These are phyloP conservation scores for Globisporangium parvum DNA, from an alignment of 352 stramenopile genomes.

Conservation along the genomic window DNA sequence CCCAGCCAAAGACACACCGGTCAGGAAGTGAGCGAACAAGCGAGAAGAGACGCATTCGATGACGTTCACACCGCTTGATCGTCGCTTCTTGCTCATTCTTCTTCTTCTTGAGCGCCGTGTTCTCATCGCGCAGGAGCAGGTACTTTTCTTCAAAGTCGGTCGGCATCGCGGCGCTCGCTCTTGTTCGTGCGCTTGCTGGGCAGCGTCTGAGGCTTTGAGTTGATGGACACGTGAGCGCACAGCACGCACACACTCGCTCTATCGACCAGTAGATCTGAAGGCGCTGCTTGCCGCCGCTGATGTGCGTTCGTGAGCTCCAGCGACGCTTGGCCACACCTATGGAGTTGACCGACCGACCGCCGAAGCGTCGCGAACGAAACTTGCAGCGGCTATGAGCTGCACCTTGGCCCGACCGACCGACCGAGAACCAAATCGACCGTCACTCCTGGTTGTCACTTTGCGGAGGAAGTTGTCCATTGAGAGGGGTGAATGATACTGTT, in stretches of 20 bases:
- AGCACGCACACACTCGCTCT: background rate
- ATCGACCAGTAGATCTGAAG: background rate
- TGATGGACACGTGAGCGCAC: background rate
- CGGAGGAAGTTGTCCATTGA: too few species aligned
- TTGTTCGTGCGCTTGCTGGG: too few species aligned
- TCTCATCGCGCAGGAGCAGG: conserved; percentile 77
- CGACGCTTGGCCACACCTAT: background rate
- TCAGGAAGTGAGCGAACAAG: background rate
- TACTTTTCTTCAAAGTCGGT: conserved; percentile 83
- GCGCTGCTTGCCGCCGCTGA: background rate
- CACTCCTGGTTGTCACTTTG: too few species aligned
- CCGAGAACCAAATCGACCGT: too few species aligned
- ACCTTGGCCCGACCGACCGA: conserved; percentile 6
- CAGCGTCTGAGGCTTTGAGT: too few species aligned
- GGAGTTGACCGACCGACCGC: conserved; percentile 3
- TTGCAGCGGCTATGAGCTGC: background rate
- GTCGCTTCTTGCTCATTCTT: conserved; percentile 89
- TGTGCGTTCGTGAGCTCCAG: too few species aligned
- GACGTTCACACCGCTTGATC: conserved; percentile 63
- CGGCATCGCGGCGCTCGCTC: conserved; percentile 23
- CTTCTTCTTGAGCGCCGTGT: conserved; percentile 84
- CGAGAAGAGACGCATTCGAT: background rate
- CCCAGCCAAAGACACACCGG: background rate
- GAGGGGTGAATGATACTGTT: too few species aligned
- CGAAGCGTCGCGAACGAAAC: conserved; percentile 1